Evolutionary conservation across 805 yeast species (phyloP), one percentile per base, ranked within the genome.

Genomic region (Metschnikowia lochheadii): DNA sequence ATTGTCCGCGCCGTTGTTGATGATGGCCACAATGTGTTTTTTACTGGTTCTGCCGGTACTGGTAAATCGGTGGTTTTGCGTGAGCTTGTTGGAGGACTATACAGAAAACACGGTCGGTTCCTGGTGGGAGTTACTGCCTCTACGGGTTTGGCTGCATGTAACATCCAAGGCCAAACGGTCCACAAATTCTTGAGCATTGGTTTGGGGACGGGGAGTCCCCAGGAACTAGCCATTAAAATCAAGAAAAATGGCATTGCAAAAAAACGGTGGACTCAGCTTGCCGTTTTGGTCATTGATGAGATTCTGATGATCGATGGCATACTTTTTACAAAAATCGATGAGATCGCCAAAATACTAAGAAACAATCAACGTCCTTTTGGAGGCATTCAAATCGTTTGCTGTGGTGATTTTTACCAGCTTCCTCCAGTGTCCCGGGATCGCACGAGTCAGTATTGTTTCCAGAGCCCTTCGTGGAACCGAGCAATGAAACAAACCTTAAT

Each of bases 21-120:
- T 14, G 62, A 72, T 20, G 90, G 95, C 0, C 69, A 73, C 15
- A 88, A 85, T 52, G 69, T 94, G 2, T 94, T 94, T 63, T 94
- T 88, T 64, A 94, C 99, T 0, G 99, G 99, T 46, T 89, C 97
- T 33, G 99, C 99, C 0, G 99, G 99, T 61, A 94, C 99, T 0
- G 99, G 99, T 63, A 94, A 94, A 64, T 92, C 99, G 1, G 85
- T 94, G 3, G 72, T 94, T n/a, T 70, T 94, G 46, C 77, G 79
- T 53, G 75, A 81, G 10, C 72, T 87, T 35, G 86, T 87, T 49
- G 78, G 79, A 58, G 66, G 75, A 0, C 63, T 87, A 49, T 74
- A 69, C 54, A 52, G 56, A 1, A 75, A 73, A 51, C 75, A 81
- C 62, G 75, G 77, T 0, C 55, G 55, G 0, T 29, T 20, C 20